Base-by-base conservation (phyloP, 2,329 filamentous ascomycete species). In the Cladophialophora psammophila region DNA sequence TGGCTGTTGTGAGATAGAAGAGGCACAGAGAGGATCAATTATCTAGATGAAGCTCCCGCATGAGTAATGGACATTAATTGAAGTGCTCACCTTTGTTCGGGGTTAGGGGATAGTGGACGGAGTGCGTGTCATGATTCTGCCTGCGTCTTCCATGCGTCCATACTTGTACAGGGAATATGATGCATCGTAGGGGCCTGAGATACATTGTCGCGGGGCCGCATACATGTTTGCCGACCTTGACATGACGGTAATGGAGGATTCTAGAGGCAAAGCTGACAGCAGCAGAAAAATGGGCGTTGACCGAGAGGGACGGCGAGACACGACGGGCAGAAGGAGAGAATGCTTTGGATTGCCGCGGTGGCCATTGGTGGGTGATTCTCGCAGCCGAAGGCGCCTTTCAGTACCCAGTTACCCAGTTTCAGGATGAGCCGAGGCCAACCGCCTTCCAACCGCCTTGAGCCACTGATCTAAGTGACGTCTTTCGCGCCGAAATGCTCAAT, bases 361-460 rank as follows among this genome's bases (percentile, higher is more conserved):
- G 48, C 32, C 34, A 68, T 68, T 68, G 66, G 66, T 61, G 66
- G 66, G 50, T 8, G 55, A 68, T 58, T 63, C 48, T 68, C 66
- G 66, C 54, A 61, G 56, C 54, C 60, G 60, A 60, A 12, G 18
- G 20, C 31, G 8, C 9, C 9, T 63, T 26, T 38, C 15, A 31
- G 40, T 18, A 15, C 18, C n/a, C n/a, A n/a, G n/a, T n/a, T n/a
- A n/a, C n/a, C n/a, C n/a, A n/a, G n/a, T n/a, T n/a, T n/a, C 26
- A 13, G 12, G 31, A n/a, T 40, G 34, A 50, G 52, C 66, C 66
- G 66, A 68, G 66, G 66, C 63, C 42, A 60, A 45, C 48, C 55
- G 60, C 48, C n/a, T 20, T 15, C 26, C 26, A 26, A 7, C 6
- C 40, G n/a, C 5, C 9, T 13, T 13, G 36, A 12, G 36, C 36